Evolutionary conservation across 345 rosid genomes (phyloP), one percentile per base, ranked within the genome.

Genomic region (Camelina laxa): DNA sequence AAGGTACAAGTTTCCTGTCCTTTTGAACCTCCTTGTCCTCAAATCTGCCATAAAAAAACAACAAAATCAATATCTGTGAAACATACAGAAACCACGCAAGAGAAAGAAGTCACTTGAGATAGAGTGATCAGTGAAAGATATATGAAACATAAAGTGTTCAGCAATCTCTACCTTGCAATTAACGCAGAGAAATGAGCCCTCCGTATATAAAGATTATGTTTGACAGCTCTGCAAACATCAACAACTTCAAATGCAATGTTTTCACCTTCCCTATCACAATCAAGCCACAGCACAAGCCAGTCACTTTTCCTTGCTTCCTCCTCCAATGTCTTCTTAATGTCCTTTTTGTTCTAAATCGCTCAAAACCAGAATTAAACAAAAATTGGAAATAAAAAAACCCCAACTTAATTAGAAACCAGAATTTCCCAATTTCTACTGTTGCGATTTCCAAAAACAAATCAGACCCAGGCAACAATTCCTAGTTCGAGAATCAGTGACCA

Each of bases 241-340:
- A 91, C 64, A 65, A 91, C 98, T 84, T 94, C 98, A 72, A 88
- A 94, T 19, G 97, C 93, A 69, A 94, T 94, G 82, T 94, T 91
- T 70, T 92, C 99, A 53, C 99, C 99, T 83, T 91, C 98, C 79
- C 98, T 87, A 66, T 94, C 97, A 36, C 98, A 94, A 84, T 91
- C 98, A 73, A 94, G 95, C 98, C 98, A 94, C 69, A 94, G 65
- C 64, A 94, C 89, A 60, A 94, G 90, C 97, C 98, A 91, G 47
- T 91, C 92, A 75, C 95, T 88, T 80, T 79, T 88, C 85, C 96
- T 86, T 12, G 98, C 87, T 80, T 94, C 97, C 88, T 90, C 98
- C 81, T 94, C 97, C 81, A 94, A 58, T 1, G 98, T 88, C 81
- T 88, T 88, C 85, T 87, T 90, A 24, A 94, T 90, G 55, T 91